A percentile compares a stretch with the other conserved stretches of the same genome.
These are phyloP conservation scores for Hirsutella rhossiliensis DNA, from an alignment of 2,329 filamentous ascomycete genomes.

Conservation along the genomic window DNA sequence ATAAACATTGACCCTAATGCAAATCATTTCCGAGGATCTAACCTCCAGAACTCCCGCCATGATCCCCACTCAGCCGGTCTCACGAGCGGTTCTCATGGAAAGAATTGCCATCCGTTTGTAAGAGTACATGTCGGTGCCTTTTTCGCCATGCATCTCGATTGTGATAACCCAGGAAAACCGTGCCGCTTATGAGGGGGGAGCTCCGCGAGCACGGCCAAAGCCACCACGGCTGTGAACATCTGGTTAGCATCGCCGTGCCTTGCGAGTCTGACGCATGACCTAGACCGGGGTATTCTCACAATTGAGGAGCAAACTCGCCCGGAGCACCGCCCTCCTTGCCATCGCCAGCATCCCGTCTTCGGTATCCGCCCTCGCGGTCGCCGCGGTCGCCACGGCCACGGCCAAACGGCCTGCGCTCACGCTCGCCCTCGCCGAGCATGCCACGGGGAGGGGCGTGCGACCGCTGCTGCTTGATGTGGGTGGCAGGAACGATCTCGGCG, in stretches of 20 bases:
- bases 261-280: neutral
- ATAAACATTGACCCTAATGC: conserved; percentile 31
- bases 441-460: conserved; percentile 95
- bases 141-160: conserved; percentile 31
- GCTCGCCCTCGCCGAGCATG: conserved; percentile 84
- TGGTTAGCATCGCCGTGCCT: neutral
- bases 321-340: conserved; percentile 87
- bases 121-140: conserved; percentile 36
- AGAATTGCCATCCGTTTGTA: conserved; percentile 28
- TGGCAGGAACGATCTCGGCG: conserved; percentile 97
- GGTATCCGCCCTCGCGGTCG: conserved; percentile 82
- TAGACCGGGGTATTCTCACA: conserved; percentile 42
- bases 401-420: conserved; percentile 74
- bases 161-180: conserved; percentile 29
- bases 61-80: conserved; percentile 27
- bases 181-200: conserved; percentile 51
- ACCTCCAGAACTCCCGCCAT: conserved; percentile 32
- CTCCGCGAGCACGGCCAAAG: conserved; percentile 69
- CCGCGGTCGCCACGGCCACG: conserved; percentile 69
- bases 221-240: conserved; percentile 57
- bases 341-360: conserved; percentile 76
- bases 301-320: conserved; percentile 83
- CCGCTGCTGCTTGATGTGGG: conserved; percentile 99
- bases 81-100: conserved; percentile 26
- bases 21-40: conserved; percentile 38